Conservation (phyloP, 2,329 filamentous ascomycete species). For the Chaetomiaceae sp. region DNA sequence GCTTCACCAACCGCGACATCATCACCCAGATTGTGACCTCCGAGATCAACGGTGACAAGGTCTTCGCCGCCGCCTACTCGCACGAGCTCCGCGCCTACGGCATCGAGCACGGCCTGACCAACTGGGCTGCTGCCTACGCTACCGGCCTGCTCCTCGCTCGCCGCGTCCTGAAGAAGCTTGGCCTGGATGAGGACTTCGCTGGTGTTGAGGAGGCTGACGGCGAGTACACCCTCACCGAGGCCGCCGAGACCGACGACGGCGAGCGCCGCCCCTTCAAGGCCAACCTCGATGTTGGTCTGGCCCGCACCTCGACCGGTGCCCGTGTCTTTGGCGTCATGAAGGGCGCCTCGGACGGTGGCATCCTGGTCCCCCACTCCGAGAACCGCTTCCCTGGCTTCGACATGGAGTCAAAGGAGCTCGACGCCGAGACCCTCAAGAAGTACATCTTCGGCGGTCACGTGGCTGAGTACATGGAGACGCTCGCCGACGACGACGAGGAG, state of each 20-base stretch:
- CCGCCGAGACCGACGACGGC: conserved; percentile 80
- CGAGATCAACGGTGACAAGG: conserved; percentile 96
- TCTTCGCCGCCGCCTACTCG: conserved; percentile 85
- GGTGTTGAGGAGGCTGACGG: conserved; percentile 97
- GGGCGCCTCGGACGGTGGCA: conserved; percentile 96
- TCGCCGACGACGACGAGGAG: conserved; percentile 99
- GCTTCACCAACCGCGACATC: conserved; percentile 99
- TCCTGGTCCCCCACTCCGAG: conserved; percentile 96
- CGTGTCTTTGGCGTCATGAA: conserved; percentile 99
- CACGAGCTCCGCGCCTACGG: conserved; percentile 98
- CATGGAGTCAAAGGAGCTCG: conserved; percentile 95
- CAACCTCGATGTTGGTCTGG: conserved; percentile 95
- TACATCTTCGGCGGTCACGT: conserved; percentile 99
- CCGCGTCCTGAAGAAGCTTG: conserved; percentile 94
- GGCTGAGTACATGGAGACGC: conserved; percentile 99
- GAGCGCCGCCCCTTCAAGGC: conserved; percentile 99
- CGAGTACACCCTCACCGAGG: conserved; percentile 94
- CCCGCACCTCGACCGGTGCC: conserved; percentile 95
- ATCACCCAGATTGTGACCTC: conserved; percentile 95
- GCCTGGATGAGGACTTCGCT: conserved; percentile 83
- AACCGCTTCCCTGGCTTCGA: conserved; percentile 99
- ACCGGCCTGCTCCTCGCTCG: conserved; percentile 96
- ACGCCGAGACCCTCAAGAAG: conserved; percentile 92
- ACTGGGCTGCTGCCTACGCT: conserved; percentile 97
- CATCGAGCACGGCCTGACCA: conserved; percentile 97